Conservation (phyloP, 805 yeast genomes). For the Wickerhamomyces bisporus region DNA sequence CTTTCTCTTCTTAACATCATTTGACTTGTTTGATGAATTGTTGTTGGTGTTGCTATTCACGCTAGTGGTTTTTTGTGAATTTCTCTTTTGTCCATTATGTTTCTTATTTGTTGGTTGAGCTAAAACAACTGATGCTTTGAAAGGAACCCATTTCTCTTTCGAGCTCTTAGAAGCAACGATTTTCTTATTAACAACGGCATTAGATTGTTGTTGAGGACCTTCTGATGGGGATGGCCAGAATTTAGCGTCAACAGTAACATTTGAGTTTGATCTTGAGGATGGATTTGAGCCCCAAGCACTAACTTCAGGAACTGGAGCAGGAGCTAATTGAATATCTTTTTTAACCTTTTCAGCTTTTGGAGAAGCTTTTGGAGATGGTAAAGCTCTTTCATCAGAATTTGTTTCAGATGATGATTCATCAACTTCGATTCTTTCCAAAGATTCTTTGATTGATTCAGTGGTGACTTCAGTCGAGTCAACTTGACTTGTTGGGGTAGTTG, state of each 20-base stretch:
- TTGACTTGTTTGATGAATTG: constrained; percentile 1
- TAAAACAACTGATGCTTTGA: constrained; percentile 49
- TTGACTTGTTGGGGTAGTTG: constrained; percentile 14
- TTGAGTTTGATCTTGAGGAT: constrained; percentile 21
- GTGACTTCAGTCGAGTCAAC: background rate
- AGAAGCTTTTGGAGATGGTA: constrained; percentile 26
- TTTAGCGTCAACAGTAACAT: constrained; percentile 19
- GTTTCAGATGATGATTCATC: constrained; percentile 7
- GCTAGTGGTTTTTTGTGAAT: constrained; percentile 10
- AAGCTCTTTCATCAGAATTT: constrained; percentile 4
- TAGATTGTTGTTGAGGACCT: constrained; percentile 19
- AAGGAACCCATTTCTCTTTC: constrained; percentile 72
- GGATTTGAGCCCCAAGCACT: constrained; percentile 53
- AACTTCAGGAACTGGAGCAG: constrained; percentile 60
- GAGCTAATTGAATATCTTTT: constrained; percentile 38
- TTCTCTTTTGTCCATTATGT: constrained; percentile 19
- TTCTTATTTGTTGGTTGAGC: constrained; percentile 26
- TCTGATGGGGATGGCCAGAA: constrained; percentile 35
- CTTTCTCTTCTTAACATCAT: constrained; percentile 22
- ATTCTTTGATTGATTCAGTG: constrained; percentile 5
- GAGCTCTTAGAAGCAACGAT: constrained; percentile 17
- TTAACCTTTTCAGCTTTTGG: constrained; percentile 22
- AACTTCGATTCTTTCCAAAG: constrained; percentile 7
- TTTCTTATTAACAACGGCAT: constrained; percentile 7
- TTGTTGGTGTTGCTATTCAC: constrained; percentile 3